phyloP scores from a whole-genome alignment of 805 yeast genomes.

The Teunomyces cretensis region DNA sequence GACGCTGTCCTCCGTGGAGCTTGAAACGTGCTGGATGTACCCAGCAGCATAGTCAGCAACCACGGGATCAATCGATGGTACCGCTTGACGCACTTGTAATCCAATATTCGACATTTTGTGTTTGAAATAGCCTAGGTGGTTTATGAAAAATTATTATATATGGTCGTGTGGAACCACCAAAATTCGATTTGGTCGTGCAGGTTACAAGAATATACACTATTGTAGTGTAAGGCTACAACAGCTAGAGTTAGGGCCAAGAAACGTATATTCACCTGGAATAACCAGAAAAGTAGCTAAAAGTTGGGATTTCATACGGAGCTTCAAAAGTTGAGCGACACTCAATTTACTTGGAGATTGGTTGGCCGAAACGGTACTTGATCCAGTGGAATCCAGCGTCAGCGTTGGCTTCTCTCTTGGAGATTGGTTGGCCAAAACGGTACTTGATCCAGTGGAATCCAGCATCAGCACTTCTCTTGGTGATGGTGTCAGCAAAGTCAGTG shows the following conservation, averaged over 20 bases:
- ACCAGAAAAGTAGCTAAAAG: too few relatives aligned
- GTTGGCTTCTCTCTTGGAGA: slow-evolving; percentile 11
- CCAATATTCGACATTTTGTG: slow-evolving; percentile 41
- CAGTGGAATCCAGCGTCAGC: slow-evolving; percentile 10
- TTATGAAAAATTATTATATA: not conserved
- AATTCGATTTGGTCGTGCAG: not conserved
- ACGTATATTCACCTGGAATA: not conserved
- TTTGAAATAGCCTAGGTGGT: not conserved
- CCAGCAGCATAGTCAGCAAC: slow-evolving; percentile 92
- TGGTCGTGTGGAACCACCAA: not conserved
- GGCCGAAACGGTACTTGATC: slow-evolving; percentile 6
- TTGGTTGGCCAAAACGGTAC: slow-evolving; percentile 9
- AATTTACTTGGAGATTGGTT: slow-evolving; percentile 13
- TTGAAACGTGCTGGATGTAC: slow-evolving; percentile 79
- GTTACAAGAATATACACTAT: not conserved
- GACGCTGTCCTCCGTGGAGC: slow-evolving; percentile 79
- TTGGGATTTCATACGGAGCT: too few relatives aligned
- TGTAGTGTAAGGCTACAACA: too few relatives aligned
- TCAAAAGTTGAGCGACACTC: not conserved
- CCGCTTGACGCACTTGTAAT: slow-evolving; percentile 77
- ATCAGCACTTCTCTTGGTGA: slow-evolving; percentile 8
- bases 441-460: slow-evolving; percentile 8
- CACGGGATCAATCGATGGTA: slow-evolving; percentile 79
- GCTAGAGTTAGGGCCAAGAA: not conserved
- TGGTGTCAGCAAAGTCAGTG: slow-evolving; percentile 5